Evolutionary conservation across 2,329 filamentous ascomycete species (phyloP), one percentile per base, ranked within the genome.

Genomic region (Orbilia quercus): DNA sequence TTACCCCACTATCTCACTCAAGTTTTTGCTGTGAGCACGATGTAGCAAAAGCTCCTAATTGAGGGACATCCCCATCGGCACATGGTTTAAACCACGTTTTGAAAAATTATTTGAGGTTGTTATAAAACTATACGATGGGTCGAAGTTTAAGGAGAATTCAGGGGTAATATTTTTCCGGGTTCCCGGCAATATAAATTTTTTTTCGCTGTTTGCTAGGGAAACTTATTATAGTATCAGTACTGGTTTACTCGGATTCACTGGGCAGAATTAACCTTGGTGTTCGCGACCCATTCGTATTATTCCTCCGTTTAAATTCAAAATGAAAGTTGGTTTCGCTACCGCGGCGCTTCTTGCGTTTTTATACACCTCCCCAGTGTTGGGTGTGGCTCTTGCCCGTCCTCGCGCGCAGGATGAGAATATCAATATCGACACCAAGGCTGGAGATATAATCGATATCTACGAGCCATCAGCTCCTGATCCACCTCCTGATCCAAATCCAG

Each of bases 11-110:
- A 60, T 65, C 2, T 38, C 28, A 34, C 20, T 54, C 48, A 40
- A 65, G n/a, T 14, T n/a, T n/a, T n/a, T n/a, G 6, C 25, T 7
- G 4, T 65, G 60, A 60, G 69, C 69, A 73, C 34, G 47, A 66
- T 59, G 16, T 40, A 1, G 7, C 36, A 31, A 16, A n/a, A 64
- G 69, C 69, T 65, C 59, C 22, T 14, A 62, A 73, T 65, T 73
- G 69, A 73, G 69, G 36, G 53, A 64, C 47, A 73, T 65, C 34
- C 7, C 7, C 14, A 14, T 12, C 14, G 22, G 38, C 66, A 64
- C 48, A 47, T 54, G 48, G 42, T 20, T 14, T 23, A 6, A 11
- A 22, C 34, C 58, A 72, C 25, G 51, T 54, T 59, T n/a, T 12
- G 3, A 28, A n/a, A n/a, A n/a, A n/a, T n/a, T n/a, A n/a, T n/a